These are phyloP conservation scores for Fistulifera solaris DNA, from an alignment of 108 stramenopile species.

Conservation along the genomic window DNA sequence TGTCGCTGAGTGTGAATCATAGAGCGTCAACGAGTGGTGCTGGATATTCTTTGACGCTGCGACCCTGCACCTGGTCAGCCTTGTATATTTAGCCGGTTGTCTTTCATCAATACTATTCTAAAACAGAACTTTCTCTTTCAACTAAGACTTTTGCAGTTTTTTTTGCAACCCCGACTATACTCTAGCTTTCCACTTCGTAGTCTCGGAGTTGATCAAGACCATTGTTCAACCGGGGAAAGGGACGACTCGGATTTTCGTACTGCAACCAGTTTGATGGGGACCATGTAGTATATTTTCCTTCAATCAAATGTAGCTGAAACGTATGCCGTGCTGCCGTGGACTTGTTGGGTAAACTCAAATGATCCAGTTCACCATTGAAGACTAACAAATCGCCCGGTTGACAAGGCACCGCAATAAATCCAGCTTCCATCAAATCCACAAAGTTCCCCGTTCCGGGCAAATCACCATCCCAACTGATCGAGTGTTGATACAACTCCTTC, in stretches of 20 bases:
- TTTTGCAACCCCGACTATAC: too few species aligned
- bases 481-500: slow-evolving; percentile 11
- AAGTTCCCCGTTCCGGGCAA: slow-evolving; percentile 35
- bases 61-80: too few species aligned
- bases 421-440: slow-evolving; percentile 42
- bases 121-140: too few species aligned
- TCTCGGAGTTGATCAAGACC: too few species aligned
- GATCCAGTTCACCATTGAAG: slow-evolving; percentile 82
- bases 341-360: slow-evolving; percentile 80
- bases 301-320: slow-evolving; percentile 88
- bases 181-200: too few species aligned
- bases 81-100: too few species aligned
- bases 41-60: too few species aligned
- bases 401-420: slow-evolving; percentile 80
- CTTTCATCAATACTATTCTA: too few species aligned
- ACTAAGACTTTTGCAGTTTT: too few species aligned
- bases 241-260: slow-evolving; percentile 23
- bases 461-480: slow-evolving; percentile 58
- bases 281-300: slow-evolving; percentile 66
- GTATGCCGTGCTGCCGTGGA: slow-evolving; percentile 66
- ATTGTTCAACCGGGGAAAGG: too few species aligned
- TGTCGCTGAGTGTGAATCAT: too few species aligned
- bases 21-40: too few species aligned
- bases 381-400: slow-evolving; percentile 82
- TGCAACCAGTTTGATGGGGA: slow-evolving; percentile 86